Conservation (phyloP, 345 rosid genomes). For the Eucalyptus paniculata region DNA sequence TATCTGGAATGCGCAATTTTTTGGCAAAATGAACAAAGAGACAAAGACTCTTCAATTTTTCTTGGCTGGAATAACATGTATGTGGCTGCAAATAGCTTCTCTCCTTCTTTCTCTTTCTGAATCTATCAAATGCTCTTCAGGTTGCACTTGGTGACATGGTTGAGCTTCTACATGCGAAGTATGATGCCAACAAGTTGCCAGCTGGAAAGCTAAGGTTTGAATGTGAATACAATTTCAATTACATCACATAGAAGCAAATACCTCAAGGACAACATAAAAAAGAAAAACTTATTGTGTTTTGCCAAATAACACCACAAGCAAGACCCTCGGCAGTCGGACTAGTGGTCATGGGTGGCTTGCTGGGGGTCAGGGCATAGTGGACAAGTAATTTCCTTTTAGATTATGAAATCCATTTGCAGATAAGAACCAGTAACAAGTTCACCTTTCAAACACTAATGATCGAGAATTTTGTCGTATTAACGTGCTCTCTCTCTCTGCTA, state of each 20-base stretch:
- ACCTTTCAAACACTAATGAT: not conserved
- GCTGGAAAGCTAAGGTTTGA: slow-evolving; percentile 75
- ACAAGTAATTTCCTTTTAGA: not conserved
- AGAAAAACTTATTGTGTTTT: not conserved
- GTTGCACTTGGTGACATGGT: slow-evolving; percentile 91
- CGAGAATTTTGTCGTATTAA: not conserved
- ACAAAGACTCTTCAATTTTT: not conserved
- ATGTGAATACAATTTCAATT: not conserved
- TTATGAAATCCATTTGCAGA: not conserved
- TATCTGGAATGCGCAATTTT: not conserved
- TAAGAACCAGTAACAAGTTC: not conserved
- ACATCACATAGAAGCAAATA: not conserved
- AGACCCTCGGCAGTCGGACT: not conserved
- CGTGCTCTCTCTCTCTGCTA: not conserved
- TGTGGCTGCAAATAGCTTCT: not conserved
- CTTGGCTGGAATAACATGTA: not conserved
- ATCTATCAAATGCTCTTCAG: slow-evolving; percentile 9
- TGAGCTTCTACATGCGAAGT: slow-evolving; percentile 46
- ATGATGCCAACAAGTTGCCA: slow-evolving; percentile 64
- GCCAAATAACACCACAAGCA: not conserved
- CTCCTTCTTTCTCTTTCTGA: not conserved
- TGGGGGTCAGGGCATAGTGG: not conserved
- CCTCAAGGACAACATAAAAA: not conserved
- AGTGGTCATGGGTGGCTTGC: not conserved
- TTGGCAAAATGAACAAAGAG: not conserved